Evolutionary conservation across 1,284 basidiomycete genomes (phyloP).

Genomic region (Marasmius tenuissimus): DNA sequence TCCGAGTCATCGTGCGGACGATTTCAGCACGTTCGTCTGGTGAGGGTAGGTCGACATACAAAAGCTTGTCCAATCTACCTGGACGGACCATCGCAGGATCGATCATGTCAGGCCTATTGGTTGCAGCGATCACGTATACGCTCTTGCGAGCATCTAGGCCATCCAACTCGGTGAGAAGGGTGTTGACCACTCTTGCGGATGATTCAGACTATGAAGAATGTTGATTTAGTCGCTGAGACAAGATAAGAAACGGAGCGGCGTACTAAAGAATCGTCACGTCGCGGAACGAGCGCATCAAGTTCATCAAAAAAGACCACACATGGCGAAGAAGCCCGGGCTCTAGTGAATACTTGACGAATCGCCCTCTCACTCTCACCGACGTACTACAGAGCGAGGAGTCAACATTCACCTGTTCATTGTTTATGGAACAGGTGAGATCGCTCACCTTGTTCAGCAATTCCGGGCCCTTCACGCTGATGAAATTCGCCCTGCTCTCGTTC

Average conservation of each 20-base stretch:
- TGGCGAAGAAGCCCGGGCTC: conserved; percentile 84
- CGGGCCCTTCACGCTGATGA: conserved; percentile 97
- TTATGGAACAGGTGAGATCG: conserved; percentile 2
- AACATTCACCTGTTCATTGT: neutral
- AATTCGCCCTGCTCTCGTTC: conserved; percentile 92
- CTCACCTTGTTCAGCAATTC: conserved; percentile 93
- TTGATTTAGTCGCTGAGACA: neutral
- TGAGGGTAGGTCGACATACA: conserved; percentile 92
- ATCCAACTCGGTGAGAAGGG: conserved; percentile 93
- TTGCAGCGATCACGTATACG: conserved; percentile 96
- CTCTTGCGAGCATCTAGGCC: conserved; percentile 88
- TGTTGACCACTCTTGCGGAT: conserved; percentile 96
- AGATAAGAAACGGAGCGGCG: conserved; percentile 20
- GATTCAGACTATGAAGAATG: conserved; percentile 76
- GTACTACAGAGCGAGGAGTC: conserved; percentile 55
- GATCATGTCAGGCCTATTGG: conserved; percentile 98
- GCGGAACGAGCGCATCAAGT: conserved; percentile 92
- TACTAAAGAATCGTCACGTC: conserved; percentile 89
- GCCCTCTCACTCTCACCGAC: conserved; percentile 97
- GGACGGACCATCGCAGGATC: conserved; percentile 99
- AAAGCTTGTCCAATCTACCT: conserved; percentile 92
- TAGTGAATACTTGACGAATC: conserved; percentile 89
- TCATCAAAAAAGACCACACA: conserved; percentile 97
- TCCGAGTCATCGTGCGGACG: conserved; percentile 70
- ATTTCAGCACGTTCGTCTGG: conserved; percentile 85